Evolutionary conservation across 2,329 filamentous ascomycete genomes (phyloP), one percentile per base, ranked within the genome.

Genomic region (Arachnomyces sp.): DNA sequence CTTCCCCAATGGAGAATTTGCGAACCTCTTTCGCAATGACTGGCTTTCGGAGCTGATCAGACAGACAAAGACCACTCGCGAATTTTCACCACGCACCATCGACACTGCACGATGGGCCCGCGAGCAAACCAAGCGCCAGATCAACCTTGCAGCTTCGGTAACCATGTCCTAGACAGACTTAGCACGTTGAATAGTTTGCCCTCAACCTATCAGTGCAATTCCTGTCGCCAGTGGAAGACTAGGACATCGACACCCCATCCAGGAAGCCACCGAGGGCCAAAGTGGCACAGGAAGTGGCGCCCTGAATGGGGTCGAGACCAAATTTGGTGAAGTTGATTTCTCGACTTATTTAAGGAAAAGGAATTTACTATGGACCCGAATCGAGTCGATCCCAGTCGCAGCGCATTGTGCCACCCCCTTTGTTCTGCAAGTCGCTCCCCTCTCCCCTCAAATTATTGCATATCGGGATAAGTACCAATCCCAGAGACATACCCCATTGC

Each of bases 21-120:
- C 81, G 39, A 74, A 84, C 16, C 83, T 79, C 54, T 95, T 94
- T 79, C 85, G 88, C 50, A 77, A 86, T 55, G 88, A 95, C 14
- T 96, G 90, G 87, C 70, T 98, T 43, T 89, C 82, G 17, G 68
- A 73, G 18, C 82, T 98, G 72, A 89, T 95, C 57, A 89, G 90
- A 67, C 89, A 96, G 63, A 90, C 87, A 34, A 84, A 89, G 56
- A 76, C 79, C 43, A 95, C 92, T 72, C 82, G 85, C 52, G 89
- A 96, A 34, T 95, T 85, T 70, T 76, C 81, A 52, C 58, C 76
- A 18, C 84, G 89, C 48, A 98, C 92, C 3, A 82, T 92, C 50
- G 87, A 95, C 50, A 96, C 92, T 34, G 92, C 92, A 59, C 84
- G 90, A 55, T 98, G 92, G 92, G 89, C 92, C 48, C 83, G 90